Evolutionary conservation across 768 basidiomycete species (phyloP).

Genomic region (Dendrothele bispora): DNA sequence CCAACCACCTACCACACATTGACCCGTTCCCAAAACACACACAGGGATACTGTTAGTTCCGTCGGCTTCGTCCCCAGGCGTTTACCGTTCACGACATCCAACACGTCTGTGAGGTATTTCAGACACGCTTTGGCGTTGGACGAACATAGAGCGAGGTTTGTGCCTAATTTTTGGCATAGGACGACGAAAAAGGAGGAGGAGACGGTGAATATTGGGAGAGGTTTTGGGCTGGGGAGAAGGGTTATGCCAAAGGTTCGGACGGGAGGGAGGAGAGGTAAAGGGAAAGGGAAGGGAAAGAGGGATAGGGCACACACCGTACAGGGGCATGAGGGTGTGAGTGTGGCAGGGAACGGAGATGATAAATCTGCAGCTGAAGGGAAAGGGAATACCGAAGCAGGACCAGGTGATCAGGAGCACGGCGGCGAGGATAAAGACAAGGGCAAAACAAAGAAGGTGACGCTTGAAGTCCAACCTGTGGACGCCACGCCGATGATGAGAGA

Average conservation of each 20-base stretch:
- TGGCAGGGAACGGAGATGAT: neutral
- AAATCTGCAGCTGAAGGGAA: neutral
- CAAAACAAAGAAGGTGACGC: neutral
- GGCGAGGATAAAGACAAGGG: neutral
- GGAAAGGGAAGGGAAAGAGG: too few species aligned
- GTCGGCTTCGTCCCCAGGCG: constrained; percentile 54
- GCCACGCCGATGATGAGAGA: too few species aligned
- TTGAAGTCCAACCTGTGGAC: neutral
- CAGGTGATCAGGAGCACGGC: neutral
- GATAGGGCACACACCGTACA: too few species aligned
- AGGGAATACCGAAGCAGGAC: neutral
- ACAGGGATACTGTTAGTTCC: constrained; percentile 68
- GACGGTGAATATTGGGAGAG: too few species aligned
- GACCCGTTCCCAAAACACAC: neutral
- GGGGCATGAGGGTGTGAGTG: neutral
- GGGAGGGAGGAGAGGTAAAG: too few species aligned
- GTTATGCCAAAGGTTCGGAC: too few species aligned
- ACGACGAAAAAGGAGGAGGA: neutral
- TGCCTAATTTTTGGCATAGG: constrained; percentile 2
- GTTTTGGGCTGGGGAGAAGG: too few species aligned
- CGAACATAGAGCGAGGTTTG: constrained; percentile 34
- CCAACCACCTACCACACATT: neutral
- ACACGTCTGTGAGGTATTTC: constrained; percentile 39
- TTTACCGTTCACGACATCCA: constrained; percentile 58
- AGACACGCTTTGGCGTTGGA: constrained; percentile 44